Evolutionary conservation across 768 basidiomycete genomes (phyloP).

Genomic region (Trametes cubensis): DNA sequence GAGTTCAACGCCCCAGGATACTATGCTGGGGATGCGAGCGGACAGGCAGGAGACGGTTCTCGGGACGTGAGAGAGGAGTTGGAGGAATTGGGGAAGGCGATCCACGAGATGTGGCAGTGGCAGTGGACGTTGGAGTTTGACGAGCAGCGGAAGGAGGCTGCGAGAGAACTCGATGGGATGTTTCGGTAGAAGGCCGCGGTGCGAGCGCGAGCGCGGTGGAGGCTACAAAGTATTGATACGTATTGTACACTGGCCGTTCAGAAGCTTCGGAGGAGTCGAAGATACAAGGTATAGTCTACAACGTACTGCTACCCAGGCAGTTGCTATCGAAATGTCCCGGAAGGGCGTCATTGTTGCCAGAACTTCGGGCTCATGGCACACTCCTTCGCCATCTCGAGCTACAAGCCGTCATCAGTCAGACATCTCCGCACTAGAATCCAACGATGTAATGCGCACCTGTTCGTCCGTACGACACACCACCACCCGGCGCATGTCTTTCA

Average conservation of each 20-base stretch:
- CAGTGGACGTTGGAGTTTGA: slow-evolving; percentile 18
- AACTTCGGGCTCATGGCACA: slow-evolving; percentile 37
- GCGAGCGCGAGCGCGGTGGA: neutral
- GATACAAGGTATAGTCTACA: slow-evolving; percentile 10
- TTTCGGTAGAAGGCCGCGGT: neutral
- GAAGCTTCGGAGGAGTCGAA: neutral
- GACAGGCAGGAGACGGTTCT: neutral
- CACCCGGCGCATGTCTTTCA: slow-evolving; percentile 37
- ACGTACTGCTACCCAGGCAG: no score
- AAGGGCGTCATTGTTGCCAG: slow-evolving; percentile 23
- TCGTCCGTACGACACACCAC: slow-evolving; percentile 72
- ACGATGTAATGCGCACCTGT: slow-evolving; percentile 43
- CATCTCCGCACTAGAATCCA: neutral
- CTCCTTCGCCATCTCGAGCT: slow-evolving; percentile 49
- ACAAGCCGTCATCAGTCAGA: neutral
- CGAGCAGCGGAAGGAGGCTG: slow-evolving; percentile 26
- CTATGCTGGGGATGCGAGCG: slow-evolving; percentile 28
- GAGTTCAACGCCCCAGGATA: slow-evolving; percentile 25
- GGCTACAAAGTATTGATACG: neutral
- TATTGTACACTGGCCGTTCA: neutral
- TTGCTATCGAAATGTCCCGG: no score
- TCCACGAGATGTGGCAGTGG: slow-evolving; percentile 25
- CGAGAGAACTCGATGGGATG: slow-evolving; percentile 3
- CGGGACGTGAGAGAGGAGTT: slow-evolving; percentile 15
- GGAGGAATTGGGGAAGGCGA: slow-evolving; percentile 18